These are phyloP conservation scores for Saccharomyces cerevisiae DNA, from an alignment of 805 yeast species.

Conservation along the genomic window DNA sequence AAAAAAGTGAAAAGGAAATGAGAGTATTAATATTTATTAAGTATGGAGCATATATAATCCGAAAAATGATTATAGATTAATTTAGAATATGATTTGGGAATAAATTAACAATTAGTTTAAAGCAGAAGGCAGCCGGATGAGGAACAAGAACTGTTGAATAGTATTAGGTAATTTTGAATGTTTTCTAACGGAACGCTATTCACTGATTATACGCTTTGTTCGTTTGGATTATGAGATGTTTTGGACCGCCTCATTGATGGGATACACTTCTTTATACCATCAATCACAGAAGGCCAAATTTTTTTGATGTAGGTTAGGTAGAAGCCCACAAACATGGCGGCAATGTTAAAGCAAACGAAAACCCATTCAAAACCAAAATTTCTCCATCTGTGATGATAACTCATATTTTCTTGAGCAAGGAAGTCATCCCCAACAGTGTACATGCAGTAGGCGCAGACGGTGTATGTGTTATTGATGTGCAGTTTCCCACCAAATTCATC, in stretches of 20 bases:
- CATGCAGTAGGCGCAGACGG: slow-evolving; percentile 33
- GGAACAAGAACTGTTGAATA: not conserved
- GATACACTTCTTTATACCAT: not conserved
- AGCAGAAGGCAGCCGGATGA: not conserved
- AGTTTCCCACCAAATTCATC: slow-evolving; percentile 44
- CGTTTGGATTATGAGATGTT: not conserved
- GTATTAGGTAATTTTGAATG: not conserved
- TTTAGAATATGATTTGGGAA: not conserved
- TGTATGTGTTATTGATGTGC: slow-evolving; percentile 37
- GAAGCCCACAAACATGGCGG: slow-evolving; percentile 19
- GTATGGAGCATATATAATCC: not conserved
- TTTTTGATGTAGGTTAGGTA: slow-evolving; percentile 3
- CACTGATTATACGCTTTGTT: not conserved
- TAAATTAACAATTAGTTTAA: not conserved
- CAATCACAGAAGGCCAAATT: slow-evolving; percentile 1
- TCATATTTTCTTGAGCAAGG: slow-evolving; percentile 30
- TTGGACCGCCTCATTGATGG: not conserved
- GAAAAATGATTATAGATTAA: not conserved
- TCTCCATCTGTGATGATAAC: slow-evolving; percentile 44
- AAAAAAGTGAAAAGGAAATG: not conserved
- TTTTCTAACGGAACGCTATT: not conserved
- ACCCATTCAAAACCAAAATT: slow-evolving; percentile 48
- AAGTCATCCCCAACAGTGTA: slow-evolving; percentile 32
- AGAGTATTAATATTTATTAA: not conserved
- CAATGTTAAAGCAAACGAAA: slow-evolving; percentile 40